A percentile compares a stretch with the other conserved stretches of the same genome.
These are phyloP conservation scores for Suillus clintonianus DNA, from an alignment of 768 basidiomycete species.

Conservation along the genomic window DNA sequence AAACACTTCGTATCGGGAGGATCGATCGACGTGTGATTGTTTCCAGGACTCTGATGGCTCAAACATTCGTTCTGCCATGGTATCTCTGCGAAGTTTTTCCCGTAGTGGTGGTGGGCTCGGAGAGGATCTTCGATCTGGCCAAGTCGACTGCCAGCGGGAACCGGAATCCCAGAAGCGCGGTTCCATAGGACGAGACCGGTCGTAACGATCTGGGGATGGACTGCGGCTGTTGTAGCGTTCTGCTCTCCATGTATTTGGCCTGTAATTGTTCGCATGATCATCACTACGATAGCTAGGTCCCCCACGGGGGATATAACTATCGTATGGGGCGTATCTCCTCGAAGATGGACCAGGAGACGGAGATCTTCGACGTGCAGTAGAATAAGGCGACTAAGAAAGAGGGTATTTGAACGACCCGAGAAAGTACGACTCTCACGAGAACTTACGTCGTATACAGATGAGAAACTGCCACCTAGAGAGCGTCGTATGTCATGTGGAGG, in stretches of 20 bases:
- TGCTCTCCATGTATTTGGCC: slow-evolving; percentile 40
- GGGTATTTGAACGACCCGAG: slow-evolving; percentile 6
- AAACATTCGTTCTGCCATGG: slow-evolving; percentile 56
- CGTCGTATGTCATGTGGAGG: slow-evolving; percentile 30
- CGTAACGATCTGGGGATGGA: slow-evolving; percentile 56
- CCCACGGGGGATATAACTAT: slow-evolving; percentile 51
- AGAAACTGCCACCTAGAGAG: slow-evolving; percentile 18
- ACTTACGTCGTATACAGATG: slow-evolving; percentile 34
- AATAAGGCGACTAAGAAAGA: slow-evolving; percentile 20
- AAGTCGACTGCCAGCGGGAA: slow-evolving; percentile 41
- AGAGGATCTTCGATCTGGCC: slow-evolving; percentile 46
- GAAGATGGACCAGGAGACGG: slow-evolving; percentile 52
- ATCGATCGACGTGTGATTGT: slow-evolving; percentile 51
- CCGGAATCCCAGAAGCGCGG: slow-evolving; percentile 49
- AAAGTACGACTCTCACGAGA: slow-evolving; percentile 3
- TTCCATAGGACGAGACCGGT: slow-evolving; percentile 40
- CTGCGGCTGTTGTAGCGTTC: slow-evolving; percentile 43
- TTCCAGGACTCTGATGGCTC: slow-evolving; percentile 78
- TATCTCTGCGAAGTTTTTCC: slow-evolving; percentile 38
- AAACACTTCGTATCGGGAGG: slow-evolving; percentile 42
- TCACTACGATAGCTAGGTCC: slow-evolving; percentile 36
- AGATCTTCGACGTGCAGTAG: slow-evolving; percentile 43
- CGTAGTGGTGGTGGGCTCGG: slow-evolving; percentile 35
- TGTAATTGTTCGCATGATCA: slow-evolving; percentile 44
- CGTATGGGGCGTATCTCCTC: slow-evolving; percentile 43